A percentile compares a stretch with the other conserved stretches of the same genome.
These are phyloP conservation scores for Cyberlindnera nakhonratchasimensis DNA, from an alignment of 805 yeast species.

Conservation along the genomic window DNA sequence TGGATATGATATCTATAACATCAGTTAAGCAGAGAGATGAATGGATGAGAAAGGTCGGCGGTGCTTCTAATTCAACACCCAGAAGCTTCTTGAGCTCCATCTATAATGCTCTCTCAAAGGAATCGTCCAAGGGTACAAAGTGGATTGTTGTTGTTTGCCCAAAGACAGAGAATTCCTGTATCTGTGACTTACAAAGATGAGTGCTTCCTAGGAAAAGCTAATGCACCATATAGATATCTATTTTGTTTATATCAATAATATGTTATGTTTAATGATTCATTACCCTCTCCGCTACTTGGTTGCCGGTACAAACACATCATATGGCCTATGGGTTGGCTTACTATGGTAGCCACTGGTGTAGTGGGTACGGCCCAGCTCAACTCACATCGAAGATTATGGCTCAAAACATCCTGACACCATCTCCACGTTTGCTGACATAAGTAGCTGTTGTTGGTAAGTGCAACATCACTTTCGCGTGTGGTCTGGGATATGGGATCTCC, in stretches of 20 bases:
- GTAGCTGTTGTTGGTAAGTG: neutral
- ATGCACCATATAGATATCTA: neutral
- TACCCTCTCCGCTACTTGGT: neutral
- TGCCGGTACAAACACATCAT: no score
- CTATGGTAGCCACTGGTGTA: no score
- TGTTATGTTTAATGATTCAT: neutral
- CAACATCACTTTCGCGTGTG: neutral
- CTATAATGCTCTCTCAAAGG: slow-evolving; percentile 68
- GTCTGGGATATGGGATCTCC: neutral
- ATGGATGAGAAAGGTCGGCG: slow-evolving; percentile 75
- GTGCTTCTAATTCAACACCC: slow-evolving; percentile 73
- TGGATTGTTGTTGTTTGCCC: slow-evolving; percentile 78
- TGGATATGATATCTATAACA: slow-evolving; percentile 78
- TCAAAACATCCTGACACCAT: slow-evolving; percentile 9
- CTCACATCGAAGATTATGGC: slow-evolving; percentile 1
- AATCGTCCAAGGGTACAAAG: slow-evolving; percentile 63
- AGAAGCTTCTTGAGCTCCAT: slow-evolving; percentile 76
- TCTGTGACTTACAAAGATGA: slow-evolving; percentile 59
- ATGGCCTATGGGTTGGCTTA: no score
- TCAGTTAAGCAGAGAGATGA: slow-evolving; percentile 76
- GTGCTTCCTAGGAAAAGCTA: neutral
- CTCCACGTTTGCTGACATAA: neutral
- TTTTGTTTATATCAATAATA: neutral
- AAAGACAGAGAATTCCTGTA: slow-evolving; percentile 67
- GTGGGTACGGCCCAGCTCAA: neutral